phyloP scores from a whole-genome alignment of 73 alveolate species.

The Effrenium voratum region DNA sequence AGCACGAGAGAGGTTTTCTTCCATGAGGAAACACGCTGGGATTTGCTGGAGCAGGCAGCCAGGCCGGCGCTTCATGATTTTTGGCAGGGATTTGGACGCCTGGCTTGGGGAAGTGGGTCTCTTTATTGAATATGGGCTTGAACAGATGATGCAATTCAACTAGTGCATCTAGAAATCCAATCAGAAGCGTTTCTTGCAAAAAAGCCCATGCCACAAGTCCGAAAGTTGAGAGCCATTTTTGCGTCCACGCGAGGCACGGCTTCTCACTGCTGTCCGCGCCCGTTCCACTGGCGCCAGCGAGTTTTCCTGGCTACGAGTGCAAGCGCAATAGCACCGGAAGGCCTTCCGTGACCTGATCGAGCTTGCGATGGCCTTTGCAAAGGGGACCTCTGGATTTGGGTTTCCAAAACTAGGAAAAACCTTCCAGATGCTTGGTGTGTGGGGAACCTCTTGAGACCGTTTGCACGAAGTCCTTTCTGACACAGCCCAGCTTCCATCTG shows the following conservation, averaged over 20 bases:
- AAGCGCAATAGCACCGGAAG: slow-evolving; percentile 83
- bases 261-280: slow-evolving; percentile 9
- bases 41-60: slow-evolving; percentile 40
- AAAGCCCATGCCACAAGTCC: neutral
- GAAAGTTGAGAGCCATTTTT: too few species aligned
- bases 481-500: neutral
- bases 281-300: neutral
- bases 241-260: slow-evolving; percentile 30
- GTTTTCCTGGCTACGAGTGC: slow-evolving; percentile 91
- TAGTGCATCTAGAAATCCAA: too few species aligned
- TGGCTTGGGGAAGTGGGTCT: too few species aligned
- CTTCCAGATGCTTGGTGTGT: too few species aligned
- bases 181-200: neutral
- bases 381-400: too few species aligned
- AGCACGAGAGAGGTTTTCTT: neutral
- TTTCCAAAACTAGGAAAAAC: too few species aligned
- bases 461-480: neutral
- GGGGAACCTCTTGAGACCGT: neutral
- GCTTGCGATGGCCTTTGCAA: too few species aligned
- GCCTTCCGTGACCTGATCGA: too few species aligned
- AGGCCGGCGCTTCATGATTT: neutral
- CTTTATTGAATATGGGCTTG: too few species aligned
- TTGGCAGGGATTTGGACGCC: too few species aligned
- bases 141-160: too few species aligned
- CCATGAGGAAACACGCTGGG: slow-evolving; percentile 55